A percentile compares a stretch with the other conserved stretches of the same genome.
Conservation (phyloP, 192 early-diverging fungal genomes). For the Obelidium mucronatum region DNA sequence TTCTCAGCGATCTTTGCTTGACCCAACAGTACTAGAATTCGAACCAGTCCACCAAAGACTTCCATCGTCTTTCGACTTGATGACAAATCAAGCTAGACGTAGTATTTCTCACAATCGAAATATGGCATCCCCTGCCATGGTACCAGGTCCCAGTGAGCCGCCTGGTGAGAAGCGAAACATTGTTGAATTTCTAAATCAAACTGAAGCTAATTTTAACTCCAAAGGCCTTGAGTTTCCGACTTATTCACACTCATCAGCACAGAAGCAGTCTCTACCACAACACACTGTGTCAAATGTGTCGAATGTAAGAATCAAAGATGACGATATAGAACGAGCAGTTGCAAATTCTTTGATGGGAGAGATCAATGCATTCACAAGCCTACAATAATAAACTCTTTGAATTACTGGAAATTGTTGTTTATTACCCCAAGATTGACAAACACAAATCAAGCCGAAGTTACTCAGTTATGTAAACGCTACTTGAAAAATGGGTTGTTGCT, state of each 20-base stretch:
- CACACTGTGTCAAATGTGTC: not conserved
- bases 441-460: no score
- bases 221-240: not conserved
- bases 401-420: no score
- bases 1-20: not conserved
- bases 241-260: not conserved
- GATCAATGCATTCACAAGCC: no score
- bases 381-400: no score
- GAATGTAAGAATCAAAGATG: not conserved
- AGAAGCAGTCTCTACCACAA: not conserved
- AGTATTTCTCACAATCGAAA: not conserved
- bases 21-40: not conserved
- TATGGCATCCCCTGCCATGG: not conserved
- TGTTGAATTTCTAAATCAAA: no score
- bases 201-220: no score
- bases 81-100: not conserved
- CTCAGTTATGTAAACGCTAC: not conserved
- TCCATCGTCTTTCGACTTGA: not conserved
- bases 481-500: conserved; percentile 25
- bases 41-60: not conserved
- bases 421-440: no score
- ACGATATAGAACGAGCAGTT: conserved; percentile 27
- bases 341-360: conserved; percentile 31
- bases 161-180: no score
- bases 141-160: not conserved